Evolutionary conservation across 108 stramenopile genomes (phyloP), one percentile per base, ranked within the genome.

Genomic region (Skeletonema tropicum): DNA sequence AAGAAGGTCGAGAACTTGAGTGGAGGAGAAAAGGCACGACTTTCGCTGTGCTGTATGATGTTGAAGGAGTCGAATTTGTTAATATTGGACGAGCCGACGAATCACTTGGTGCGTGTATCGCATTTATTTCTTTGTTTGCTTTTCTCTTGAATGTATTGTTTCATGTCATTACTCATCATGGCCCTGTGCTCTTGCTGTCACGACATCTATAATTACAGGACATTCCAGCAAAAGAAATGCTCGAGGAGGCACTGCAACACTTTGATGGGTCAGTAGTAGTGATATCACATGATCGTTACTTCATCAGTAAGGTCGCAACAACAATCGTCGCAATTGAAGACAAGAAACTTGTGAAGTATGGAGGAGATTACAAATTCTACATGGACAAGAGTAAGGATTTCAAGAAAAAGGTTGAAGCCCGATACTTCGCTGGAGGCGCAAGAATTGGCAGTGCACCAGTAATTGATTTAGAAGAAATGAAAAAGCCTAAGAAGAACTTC

Each of bases 21-120:
- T 8, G 98, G 98, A 29, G 98, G 98, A 1, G 98, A 97, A 97
- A 98, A 97, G 62, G 98, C 98, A 97, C 81, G 98, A 41, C 97
- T 98, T 64, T 97, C 97, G n/a, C 85, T 99, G 32, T 97, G 97
- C 33, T 98, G 97, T 80, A 96, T 98, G 11, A 62, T 99, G 71
- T 82, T 97, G 14, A 74, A 90, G 71, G 96, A 97, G 61, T 97
- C 98, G 10, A 96, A 98, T 70, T 83, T 99, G 23, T 82, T 99
- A 8, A 78, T 99, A 5, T 78, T 99, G 59, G 96, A 96, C 79
- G 89, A 90, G 70, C 97, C 97, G 31, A 99, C 98, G 12, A 92
- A 93, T 86, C 92, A 94, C 65, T 75, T 93, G 57, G 90, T 70
- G 15, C 23, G 69, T 29, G 69, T 29, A 29, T 29, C 2, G 26